Conservation (phyloP, 306 rosid genomes). For the Dryas drummondii region DNA sequence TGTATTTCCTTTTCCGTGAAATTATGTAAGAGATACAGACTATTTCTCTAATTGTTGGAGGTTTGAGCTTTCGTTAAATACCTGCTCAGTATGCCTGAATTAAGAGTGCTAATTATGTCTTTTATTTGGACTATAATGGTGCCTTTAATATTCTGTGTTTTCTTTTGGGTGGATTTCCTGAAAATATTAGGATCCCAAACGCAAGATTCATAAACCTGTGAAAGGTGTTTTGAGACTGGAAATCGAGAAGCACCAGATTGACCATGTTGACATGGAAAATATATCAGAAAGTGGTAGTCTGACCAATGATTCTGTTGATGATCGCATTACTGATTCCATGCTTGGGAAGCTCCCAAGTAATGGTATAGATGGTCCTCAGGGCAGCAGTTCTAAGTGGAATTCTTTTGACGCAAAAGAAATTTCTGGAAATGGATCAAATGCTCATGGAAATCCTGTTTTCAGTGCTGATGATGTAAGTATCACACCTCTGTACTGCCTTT, state of each 20-base stretch:
- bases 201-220: slow-evolving; percentile 91
- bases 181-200: slow-evolving; percentile 81
- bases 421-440: slow-evolving; percentile 63
- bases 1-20: not conserved
- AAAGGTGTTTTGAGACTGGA: slow-evolving; percentile 90
- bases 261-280: slow-evolving; percentile 73
- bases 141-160: not conserved
- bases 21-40: not conserved
- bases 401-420: slow-evolving; percentile 52
- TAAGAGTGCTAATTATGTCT: not conserved
- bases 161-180: slow-evolving; percentile 22
- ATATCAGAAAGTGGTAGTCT: slow-evolving; percentile 86
- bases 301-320: slow-evolving; percentile 83
- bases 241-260: slow-evolving; percentile 90
- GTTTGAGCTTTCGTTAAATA: not conserved
- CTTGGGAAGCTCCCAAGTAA: slow-evolving; percentile 67
- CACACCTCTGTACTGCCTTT: not conserved
- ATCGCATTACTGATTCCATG: slow-evolving; percentile 52
- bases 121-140: not conserved
- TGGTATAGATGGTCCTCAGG: slow-evolving; percentile 77
- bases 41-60: not conserved
- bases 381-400: slow-evolving; percentile 69
- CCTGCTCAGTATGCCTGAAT: not conserved
- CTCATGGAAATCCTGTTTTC: slow-evolving; percentile 57
- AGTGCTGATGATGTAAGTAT: slow-evolving; percentile 75